phyloP scores from a whole-genome alignment of 2,329 filamentous ascomycete genomes.

The Alternaria triticina region DNA sequence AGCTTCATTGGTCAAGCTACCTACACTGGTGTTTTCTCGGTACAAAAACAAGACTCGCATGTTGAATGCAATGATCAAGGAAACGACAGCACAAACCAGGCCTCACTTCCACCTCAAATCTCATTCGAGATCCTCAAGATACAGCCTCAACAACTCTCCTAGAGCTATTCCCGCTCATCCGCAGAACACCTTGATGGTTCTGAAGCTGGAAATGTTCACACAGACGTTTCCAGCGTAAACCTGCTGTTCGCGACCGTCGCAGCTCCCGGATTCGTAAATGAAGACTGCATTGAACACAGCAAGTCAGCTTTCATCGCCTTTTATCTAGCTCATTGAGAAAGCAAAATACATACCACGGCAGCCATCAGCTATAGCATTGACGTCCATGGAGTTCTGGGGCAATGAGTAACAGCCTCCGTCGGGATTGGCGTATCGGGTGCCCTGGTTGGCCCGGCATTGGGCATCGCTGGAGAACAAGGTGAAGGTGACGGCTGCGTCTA shows the following conservation, averaged over 20 bases:
- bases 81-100: neutral
- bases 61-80: neutral
- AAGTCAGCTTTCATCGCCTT: neutral
- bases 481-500: neutral
- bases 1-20: neutral
- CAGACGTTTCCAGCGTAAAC: no score
- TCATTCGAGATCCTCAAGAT: neutral
- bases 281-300: neutral
- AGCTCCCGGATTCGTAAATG: neutral
- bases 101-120: neutral
- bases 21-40: neutral
- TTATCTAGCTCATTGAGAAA: neutral
- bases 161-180: neutral
- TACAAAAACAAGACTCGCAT: neutral
- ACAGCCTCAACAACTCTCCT: neutral
- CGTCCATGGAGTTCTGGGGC: neutral
- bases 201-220: neutral
- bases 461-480: neutral
- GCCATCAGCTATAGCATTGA: neutral
- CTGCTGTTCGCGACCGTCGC: neutral
- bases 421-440: neutral
- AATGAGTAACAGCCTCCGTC: neutral
- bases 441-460: neutral
- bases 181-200: neutral
- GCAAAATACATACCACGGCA: neutral